Evolutionary conservation across 441 rosid species (phyloP), one percentile per base, ranked within the genome.

Genomic region (Populus hybrid): DNA sequence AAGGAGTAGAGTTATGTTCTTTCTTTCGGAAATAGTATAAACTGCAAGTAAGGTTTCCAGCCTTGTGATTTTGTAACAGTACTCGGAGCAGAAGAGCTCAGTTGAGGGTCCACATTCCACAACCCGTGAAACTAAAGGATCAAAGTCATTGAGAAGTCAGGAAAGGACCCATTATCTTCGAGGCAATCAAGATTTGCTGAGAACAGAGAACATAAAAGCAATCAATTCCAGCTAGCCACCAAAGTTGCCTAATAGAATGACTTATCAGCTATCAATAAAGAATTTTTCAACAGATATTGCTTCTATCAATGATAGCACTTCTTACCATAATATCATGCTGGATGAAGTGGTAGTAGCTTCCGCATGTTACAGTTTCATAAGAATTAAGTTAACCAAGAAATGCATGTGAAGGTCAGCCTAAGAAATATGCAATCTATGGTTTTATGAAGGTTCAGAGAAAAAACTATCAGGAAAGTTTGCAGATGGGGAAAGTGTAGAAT

Each of bases 31-130:
- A 28, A 32, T 34, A 75, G 72, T 66, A 57, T 76, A 36, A 69
- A 53, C 76, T 80, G 76, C 74, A 76, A 80, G 79, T 66, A 72
- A 80, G 73, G 70, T 67, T 38, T 75, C 38, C 5, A 11, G 74
- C 30, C 59, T 8, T 64, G 75, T 46, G n/a, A 24, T 16, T 65
- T 26, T 65, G 30, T 11, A 4, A 21, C 69, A 24, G 34, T 65
- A 10, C 4, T 4, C 53, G 9, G 35, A 67, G 66, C 2, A 21
- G 23, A 1, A 16, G 42, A 63, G n/a, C 36, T 34, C 50, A 70
- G 65, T 65, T 10, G 73, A 36, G 69, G 69, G 74, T 28, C 75
- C 75, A 28, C 71, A 18, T 24, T 36, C 65, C 16, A 30, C 70
- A 34, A 23, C 30, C 11, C 35, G 24, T 65, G 30, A 24, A 65